phyloP scores from a whole-genome alignment of 208 protist genomes.

The Kentomonas sorsogonicus region DNA sequence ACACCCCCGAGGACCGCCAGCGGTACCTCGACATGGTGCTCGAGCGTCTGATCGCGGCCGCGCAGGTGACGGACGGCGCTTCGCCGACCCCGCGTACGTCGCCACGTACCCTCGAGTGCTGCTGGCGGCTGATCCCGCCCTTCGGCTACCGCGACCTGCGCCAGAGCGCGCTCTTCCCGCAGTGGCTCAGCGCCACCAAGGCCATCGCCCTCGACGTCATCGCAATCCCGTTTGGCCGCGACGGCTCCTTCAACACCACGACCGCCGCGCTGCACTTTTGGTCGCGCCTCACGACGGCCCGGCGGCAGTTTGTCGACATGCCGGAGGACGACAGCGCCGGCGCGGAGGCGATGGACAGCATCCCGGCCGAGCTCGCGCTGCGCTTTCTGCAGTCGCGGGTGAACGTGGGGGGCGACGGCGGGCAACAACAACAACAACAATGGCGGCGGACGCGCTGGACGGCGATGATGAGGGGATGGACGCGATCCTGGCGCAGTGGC shows the following conservation, averaged over 20 bases:
- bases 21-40: slow-evolving; percentile 57
- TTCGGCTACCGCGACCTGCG: slow-evolving; percentile 80
- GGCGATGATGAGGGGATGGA: slow-evolving; percentile 48
- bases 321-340: no score
- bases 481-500: slow-evolving; percentile 51
- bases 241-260: slow-evolving; percentile 62
- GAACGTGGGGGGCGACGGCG: slow-evolving; percentile 7
- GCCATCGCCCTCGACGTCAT: slow-evolving; percentile 57
- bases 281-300: no score
- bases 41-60: slow-evolving; percentile 23
- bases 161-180: slow-evolving; percentile 32
- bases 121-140: slow-evolving; percentile 47
- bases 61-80: slow-evolving; percentile 14
- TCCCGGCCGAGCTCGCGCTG: slow-evolving; percentile 33
- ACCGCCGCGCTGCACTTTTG: slow-evolving; percentile 63
- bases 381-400: slow-evolving; percentile 58
- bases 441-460: slow-evolving; percentile 23
- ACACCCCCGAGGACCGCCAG: slow-evolving; percentile 54
- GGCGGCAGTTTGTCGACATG: no score
- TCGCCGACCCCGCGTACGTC: slow-evolving; percentile 68
- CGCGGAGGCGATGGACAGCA: slow-evolving; percentile 43
- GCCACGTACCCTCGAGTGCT: slow-evolving; percentile 54
- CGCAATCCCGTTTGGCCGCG: slow-evolving; percentile 61
- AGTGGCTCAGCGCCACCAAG: slow-evolving; percentile 37
- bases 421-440: slow-evolving; percentile 7